Conservation (phyloP, 768 basidiomycete genomes). For the Hygrocybe punicea region DNA sequence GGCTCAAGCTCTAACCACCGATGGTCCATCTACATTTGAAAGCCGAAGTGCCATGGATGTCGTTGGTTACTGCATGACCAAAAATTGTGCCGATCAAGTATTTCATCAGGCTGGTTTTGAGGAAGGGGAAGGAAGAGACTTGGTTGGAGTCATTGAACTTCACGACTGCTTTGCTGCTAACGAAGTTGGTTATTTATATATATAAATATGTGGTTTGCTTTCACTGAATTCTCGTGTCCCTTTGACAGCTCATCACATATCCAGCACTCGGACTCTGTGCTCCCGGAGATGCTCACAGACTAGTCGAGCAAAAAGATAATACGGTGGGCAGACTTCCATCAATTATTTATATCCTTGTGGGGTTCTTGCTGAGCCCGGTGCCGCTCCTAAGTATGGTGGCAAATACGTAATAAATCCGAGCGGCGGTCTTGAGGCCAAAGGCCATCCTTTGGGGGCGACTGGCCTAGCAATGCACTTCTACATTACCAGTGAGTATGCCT, state of each 20-base stretch:
- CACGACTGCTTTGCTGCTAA: constrained; percentile 86
- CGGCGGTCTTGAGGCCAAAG: constrained; percentile 86
- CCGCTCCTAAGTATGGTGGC: constrained; percentile 61
- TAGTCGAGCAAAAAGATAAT: constrained; percentile 75
- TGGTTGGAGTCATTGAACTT: constrained; percentile 80
- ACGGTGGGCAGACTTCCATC: constrained; percentile 50
- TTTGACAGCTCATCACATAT: constrained; percentile 70
- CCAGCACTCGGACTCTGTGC: constrained; percentile 73
- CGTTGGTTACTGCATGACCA: constrained; percentile 77
- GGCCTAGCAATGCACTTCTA: constrained; percentile 87
- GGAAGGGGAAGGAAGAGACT: constrained; percentile 59
- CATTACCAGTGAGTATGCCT: constrained; percentile 67
- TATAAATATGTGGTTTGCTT: no score
- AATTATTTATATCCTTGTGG: background rate
- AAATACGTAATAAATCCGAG: constrained; percentile 83
- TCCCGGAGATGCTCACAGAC: constrained; percentile 61
- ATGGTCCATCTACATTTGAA: constrained; percentile 62
- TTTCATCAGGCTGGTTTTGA: constrained; percentile 70
- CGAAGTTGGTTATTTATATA: constrained; percentile 47
- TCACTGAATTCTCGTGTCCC: background rate
- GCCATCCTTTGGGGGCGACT: constrained; percentile 80
- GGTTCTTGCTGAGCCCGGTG: background rate
- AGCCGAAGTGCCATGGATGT: constrained; percentile 72
- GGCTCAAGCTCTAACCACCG: constrained; percentile 62
- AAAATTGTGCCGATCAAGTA: constrained; percentile 61